Base-by-base conservation (phyloP, 768 basidiomycete species). In the Boletus vinaceobasis region DNA sequence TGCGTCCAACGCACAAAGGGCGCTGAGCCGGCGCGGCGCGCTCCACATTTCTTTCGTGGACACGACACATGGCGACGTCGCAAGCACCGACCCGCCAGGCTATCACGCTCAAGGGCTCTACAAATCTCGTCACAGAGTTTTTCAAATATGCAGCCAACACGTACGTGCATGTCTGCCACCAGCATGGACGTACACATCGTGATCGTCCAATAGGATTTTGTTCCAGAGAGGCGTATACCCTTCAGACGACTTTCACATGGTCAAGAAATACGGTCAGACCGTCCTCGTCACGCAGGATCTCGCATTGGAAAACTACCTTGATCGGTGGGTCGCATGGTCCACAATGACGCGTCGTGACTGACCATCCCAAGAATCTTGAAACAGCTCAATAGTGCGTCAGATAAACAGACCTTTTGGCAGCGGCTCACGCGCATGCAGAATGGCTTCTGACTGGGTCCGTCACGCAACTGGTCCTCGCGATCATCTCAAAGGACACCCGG, bases 91-190 rank as follows among this genome's bases (percentile, higher is more conserved):
- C 76, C 21, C 83, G 84, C 40, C 87, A 90, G 58, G 85, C 88
- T 5, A 96, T 98, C 61, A 95, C 92, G 1, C 87, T 99, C 72
- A 97, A 98, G 66, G 97, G 97, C 3, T 96, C 93, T 0, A 93
- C 93, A 3, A 80, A 84, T 38, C 80, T 98, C 19, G 96, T 98
- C 53, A 96, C 93, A 0, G 97, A 99, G 65, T 98, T 99, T 79
- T 98, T 99, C 80, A 98, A 98, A 76, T 98, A 94, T 73, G 90
- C 92, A n/a, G 93, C 93, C 61, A 97, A 97, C 77, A 94, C 89
- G 93, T 94, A 65, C 60, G 90, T 78, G 7, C 36, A 19, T 27
- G 35, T 9, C 36, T 23, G 26, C 35, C 48, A 48, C 48, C 17
- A 7, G n/a, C 26, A 35, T n/a, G 17, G 8, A 14, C 31, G 31